Conservation (phyloP, 768 basidiomycete species). For the Grammothele lineata region DNA sequence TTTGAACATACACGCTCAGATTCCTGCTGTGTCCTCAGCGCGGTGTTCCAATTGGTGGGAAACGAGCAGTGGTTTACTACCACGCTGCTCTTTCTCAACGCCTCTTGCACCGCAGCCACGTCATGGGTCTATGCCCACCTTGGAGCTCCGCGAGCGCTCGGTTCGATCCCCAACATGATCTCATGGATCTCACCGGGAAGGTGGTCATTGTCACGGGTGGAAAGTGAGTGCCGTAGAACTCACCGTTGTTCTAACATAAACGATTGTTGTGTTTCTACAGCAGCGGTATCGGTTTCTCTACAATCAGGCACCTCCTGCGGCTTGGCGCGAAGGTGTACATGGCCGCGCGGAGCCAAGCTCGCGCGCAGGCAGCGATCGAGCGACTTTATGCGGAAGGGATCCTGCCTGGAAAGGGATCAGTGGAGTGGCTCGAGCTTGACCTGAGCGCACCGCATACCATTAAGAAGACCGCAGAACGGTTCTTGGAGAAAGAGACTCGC, state of each 20-base stretch:
- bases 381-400: slow-evolving; percentile 30
- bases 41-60: too few species aligned
- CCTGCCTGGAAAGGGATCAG: slow-evolving; percentile 25
- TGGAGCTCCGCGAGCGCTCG: too few species aligned
- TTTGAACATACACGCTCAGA: too few species aligned
- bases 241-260: background rate
- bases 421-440: slow-evolving; percentile 37
- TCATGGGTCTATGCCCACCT: too few species aligned
- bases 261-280: too few species aligned
- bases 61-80: too few species aligned
- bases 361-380: slow-evolving; percentile 30
- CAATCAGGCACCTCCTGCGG: slow-evolving; percentile 33
- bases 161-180: slow-evolving; percentile 33
- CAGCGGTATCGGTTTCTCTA: slow-evolving; percentile 34
- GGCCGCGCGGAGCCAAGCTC: slow-evolving; percentile 30
- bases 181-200: slow-evolving; percentile 44
- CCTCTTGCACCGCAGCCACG: too few species aligned
- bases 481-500: slow-evolving; percentile 33
- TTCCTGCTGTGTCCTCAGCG: too few species aligned
- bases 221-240: slow-evolving; percentile 29
- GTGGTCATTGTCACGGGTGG: slow-evolving; percentile 50
- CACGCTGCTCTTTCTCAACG: too few species aligned
- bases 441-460: slow-evolving; percentile 33
- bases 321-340: slow-evolving; percentile 42
- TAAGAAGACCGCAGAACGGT: slow-evolving; percentile 32